Evolutionary conservation across 176 grass and related monocot genomes (phyloP).

Genomic region (Bonia amplexicaulis): DNA sequence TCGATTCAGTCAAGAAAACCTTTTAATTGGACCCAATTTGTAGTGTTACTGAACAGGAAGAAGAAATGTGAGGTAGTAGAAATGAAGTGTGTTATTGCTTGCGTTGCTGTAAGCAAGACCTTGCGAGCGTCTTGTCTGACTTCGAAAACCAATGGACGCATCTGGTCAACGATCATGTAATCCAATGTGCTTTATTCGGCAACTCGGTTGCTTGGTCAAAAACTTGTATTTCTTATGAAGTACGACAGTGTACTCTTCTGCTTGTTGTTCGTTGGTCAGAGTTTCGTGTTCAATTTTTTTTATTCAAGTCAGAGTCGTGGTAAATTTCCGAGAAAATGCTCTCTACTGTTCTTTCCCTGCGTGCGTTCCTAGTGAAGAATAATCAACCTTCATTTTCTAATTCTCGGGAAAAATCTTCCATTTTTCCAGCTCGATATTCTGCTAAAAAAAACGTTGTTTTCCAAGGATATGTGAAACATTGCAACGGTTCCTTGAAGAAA

Average conservation of each 20-base stretch:
- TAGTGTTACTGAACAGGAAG: not conserved
- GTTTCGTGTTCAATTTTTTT: not conserved
- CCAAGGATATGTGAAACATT: not conserved
- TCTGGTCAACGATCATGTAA: not conserved
- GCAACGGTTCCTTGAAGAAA: not conserved
- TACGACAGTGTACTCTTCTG: not conserved
- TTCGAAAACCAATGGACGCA: not conserved
- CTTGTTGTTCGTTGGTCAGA: slow-evolving; percentile 6
- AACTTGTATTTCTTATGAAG: not conserved
- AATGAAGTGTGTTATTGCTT: not conserved
- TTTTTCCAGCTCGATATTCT: not conserved
- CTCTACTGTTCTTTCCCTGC: not conserved
- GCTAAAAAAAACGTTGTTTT: not conserved
- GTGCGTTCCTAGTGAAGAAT: not conserved
- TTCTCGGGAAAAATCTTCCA: not conserved
- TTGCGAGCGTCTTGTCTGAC: not conserved
- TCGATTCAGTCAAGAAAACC: not conserved
- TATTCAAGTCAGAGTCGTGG: slow-evolving; percentile 7
- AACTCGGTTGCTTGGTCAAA: slow-evolving; percentile 14
- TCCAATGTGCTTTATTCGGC: not conserved
- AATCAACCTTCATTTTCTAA: not conserved
- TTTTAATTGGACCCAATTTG: not conserved
- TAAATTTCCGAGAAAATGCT: slow-evolving; percentile 3
- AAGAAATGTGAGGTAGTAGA: not conserved
- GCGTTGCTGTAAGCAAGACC: slow-evolving; percentile 9